phyloP scores from a whole-genome alignment of 2,329 filamentous ascomycete species.

The Chalaropsis ovoidea region DNA sequence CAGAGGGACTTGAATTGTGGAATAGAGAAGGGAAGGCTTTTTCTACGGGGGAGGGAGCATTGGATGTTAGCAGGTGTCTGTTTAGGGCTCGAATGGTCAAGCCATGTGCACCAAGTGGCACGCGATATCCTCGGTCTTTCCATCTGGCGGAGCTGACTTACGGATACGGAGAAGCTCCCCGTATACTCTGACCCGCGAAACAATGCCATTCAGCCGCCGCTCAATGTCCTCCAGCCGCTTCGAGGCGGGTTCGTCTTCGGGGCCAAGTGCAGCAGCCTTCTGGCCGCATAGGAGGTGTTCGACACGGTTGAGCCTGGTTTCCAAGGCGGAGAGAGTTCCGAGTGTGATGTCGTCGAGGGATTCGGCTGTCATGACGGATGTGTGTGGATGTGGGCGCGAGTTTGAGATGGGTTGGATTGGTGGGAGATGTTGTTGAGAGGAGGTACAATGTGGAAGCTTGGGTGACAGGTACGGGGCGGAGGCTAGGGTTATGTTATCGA shows the following conservation, averaged over 20 bases:
- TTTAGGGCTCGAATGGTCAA: neutral
- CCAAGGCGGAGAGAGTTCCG: constrained; percentile 47
- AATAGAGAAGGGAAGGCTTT: constrained; percentile 47
- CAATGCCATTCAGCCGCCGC: constrained; percentile 42
- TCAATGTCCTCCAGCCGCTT: constrained; percentile 44
- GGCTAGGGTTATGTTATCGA: constrained; percentile 8
- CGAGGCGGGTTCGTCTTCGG: constrained; percentile 36
- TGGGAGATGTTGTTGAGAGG: too few species aligned
- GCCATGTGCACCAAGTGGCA: neutral
- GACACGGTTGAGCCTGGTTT: constrained; percentile 48
- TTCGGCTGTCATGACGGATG: constrained; percentile 30
- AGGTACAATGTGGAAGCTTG: neutral
- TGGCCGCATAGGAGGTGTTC: constrained; percentile 49
- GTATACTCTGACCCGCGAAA: constrained; percentile 46
- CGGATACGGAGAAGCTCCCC: constrained; percentile 51
- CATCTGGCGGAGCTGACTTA: constrained; percentile 33
- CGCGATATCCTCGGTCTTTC: neutral
- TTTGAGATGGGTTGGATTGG: neutral
- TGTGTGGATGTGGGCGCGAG: neutral
- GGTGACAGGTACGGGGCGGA: neutral
- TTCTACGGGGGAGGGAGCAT: constrained; percentile 34
- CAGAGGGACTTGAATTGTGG: constrained; percentile 37
- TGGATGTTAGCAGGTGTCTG: neutral
- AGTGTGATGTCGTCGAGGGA: constrained; percentile 44
- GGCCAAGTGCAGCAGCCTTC: constrained; percentile 28